A percentile compares a stretch with the other conserved stretches of the same genome.
phyloP scores from a whole-genome alignment of 306 rosid genomes.

The Castanea crenata region DNA sequence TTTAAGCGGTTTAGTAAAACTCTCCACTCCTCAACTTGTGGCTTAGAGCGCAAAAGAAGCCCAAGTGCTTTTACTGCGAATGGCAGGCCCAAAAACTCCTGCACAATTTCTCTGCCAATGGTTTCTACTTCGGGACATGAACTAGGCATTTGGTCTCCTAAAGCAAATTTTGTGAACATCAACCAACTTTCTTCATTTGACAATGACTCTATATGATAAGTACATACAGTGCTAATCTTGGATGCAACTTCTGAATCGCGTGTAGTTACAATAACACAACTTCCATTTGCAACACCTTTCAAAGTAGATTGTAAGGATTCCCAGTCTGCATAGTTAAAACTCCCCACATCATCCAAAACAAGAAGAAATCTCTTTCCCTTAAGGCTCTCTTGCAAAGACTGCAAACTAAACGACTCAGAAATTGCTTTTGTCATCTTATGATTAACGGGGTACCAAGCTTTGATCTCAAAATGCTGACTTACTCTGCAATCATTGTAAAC shows the following conservation, averaged over 20 bases:
- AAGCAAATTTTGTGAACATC: constrained; percentile 6
- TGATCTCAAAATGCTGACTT: constrained; percentile 9
- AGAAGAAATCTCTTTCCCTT: constrained; percentile 8
- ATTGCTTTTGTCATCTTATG: constrained; percentile 21
- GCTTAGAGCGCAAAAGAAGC: background rate
- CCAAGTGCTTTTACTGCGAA: constrained; percentile 26
- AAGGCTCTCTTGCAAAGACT: background rate
- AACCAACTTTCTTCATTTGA: constrained; percentile 7
- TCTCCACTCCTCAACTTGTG: too few relatives aligned
- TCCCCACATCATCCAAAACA: constrained; percentile 25
- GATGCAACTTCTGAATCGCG: constrained; percentile 5
- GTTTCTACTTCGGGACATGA: background rate
- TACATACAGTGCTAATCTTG: background rate
- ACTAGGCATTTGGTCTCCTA: background rate
- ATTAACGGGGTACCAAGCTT: constrained; percentile 33
- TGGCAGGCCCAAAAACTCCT: constrained; percentile 17
- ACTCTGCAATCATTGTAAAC: constrained; percentile 22
- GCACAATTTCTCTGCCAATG: constrained; percentile 10
- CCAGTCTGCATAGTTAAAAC: constrained; percentile 8
- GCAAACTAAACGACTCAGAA: constrained; percentile 1
- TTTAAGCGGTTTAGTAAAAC: too few relatives aligned
- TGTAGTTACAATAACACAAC: constrained; percentile 22
- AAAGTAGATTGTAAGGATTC: background rate
- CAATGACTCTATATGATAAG: background rate
- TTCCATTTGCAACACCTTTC: background rate